Evolutionary conservation across 345 rosid genomes (phyloP), one percentile per base, ranked within the genome.

Genomic region (Populus nigra): DNA sequence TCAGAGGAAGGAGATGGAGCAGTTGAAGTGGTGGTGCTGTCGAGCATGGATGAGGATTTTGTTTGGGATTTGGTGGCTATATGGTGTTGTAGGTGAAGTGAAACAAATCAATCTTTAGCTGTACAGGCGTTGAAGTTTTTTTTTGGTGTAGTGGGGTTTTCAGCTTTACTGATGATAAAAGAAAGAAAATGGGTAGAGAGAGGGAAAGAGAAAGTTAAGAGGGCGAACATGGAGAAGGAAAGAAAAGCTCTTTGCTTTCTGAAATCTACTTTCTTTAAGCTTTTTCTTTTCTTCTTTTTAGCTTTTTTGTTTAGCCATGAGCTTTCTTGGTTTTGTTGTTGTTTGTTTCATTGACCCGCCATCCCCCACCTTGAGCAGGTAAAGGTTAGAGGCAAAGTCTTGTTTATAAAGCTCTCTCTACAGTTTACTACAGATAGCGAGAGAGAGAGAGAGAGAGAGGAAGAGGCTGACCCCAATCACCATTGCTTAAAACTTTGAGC

Each of bases 181-280:
- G 66, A 12, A 71, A 35, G 69, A 63, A 67, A 68, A 77, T 49
- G 76, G 82, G 72, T 8, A 33, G 77, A 74, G 78, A 74, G 75
- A 84, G 78, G 31, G 45, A 77, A 68, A 76, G 80, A 78, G 76
- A 69, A 13, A 68, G 43, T 2, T 17, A 61, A 41, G 57, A 47
- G 20, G 69, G 50, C n/a, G 29, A 33, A 55, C 45, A 72, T 47
- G 59, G 69, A 61, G 47, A 22, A 18, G 36, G 71, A 79, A 73
- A 77, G 72, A 84, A 88, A 90, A 83, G 90, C 84, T 83, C 75
- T 84, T 69, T 84, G 92, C 93, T 91, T 91, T 89, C 93, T 86
- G 91, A 89, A 72, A 84, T 85, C 84, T 88, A 85, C 92, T 88
- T 90, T 85, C 78, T 80, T 90, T 84, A 83, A 78, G 71, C 77